Evolutionary conservation across 2,329 filamentous ascomycete species (phyloP), one percentile per base, ranked within the genome.

Genomic region (Penicillium brevicompactum): DNA sequence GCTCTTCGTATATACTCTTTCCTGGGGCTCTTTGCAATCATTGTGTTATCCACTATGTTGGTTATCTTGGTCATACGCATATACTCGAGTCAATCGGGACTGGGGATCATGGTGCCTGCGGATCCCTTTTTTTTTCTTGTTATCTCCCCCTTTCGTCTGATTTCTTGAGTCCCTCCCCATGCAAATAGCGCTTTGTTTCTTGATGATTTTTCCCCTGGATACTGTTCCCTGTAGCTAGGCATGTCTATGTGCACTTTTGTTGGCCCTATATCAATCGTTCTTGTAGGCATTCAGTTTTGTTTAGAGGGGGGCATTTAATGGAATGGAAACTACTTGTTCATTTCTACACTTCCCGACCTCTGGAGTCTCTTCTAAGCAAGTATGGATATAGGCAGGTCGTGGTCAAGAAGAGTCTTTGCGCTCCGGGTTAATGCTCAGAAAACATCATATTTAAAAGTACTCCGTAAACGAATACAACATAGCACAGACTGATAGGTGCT

Each of bases 401-500:
- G 24, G 24, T 27, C 3, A 27, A 27, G 24, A 27, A 6, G 24
- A 27, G 24, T 27, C 24, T 8, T 5, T 8, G 24, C 5, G 24
- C 24, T 27, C 24, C 4, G 7, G 24, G 24, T 8, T 27, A 5
- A 27, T 27, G 24, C 24, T 27, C 24, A 8, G 24, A 27, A 27
- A 27, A 27, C 24, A 27, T 27, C 3, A 27, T 27, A 27, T 27
- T 27, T 27, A 27, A 27, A 8, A 27, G 24, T 18, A 18, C 18
- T 18, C 18, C 18, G 18, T 27, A 27, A 27, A 27, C 37, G n/a
- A 21, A 46, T 41, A 16, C 37, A 61, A 64, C 64, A 61, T 65
- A 61, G 63, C 64, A 68, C 64, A 49, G n/a, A 30, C 37, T 30
- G 46, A 32, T 34, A 49, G 44, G 60, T 66, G 65, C 64, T 57